These are phyloP conservation scores for Leucocoprinus birnbaumii DNA, from an alignment of 768 basidiomycete genomes.

Conservation along the genomic window DNA sequence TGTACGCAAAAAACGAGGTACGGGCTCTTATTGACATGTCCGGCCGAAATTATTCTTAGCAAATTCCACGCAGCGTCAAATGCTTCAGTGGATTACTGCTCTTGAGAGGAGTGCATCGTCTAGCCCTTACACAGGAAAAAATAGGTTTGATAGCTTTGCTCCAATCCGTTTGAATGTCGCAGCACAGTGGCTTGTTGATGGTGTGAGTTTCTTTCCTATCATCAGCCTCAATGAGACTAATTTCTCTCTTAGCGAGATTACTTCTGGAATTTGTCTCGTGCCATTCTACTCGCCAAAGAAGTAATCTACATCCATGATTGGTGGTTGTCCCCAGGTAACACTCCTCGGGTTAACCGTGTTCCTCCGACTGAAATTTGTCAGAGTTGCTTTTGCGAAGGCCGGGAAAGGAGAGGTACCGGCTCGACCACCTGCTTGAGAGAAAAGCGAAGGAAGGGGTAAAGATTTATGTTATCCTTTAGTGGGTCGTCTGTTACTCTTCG, in stretches of 20 bases:
- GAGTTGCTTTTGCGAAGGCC: slow-evolving; percentile 87
- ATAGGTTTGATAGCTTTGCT: slow-evolving; percentile 93
- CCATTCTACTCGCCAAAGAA: slow-evolving; percentile 85
- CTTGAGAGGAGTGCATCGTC: slow-evolving; percentile 75
- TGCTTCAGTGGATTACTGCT: slow-evolving; percentile 95
- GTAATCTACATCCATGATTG: slow-evolving; percentile 96
- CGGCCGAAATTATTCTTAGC: not conserved
- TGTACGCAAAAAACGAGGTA: slow-evolving; percentile 87
- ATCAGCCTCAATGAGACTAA: slow-evolving; percentile 6
- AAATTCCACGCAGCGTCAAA: slow-evolving; percentile 64
- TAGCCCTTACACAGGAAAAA: slow-evolving; percentile 74
- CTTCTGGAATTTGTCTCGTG: slow-evolving; percentile 94
- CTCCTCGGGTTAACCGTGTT: not conserved
- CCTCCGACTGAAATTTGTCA: slow-evolving; percentile 17
- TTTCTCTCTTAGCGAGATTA: slow-evolving; percentile 76
- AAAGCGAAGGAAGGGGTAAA: slow-evolving; percentile 97
- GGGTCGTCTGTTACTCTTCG: slow-evolving; percentile 22
- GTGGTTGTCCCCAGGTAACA: slow-evolving; percentile 89
- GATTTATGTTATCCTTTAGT: slow-evolving; percentile 95
- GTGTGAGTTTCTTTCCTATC: slow-evolving; percentile 48
- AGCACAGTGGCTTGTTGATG: slow-evolving; percentile 98
- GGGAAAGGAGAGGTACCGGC: slow-evolving; percentile 76
- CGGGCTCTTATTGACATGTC: slow-evolving; percentile 10
- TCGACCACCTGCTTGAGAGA: slow-evolving; percentile 81
- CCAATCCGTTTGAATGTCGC: slow-evolving; percentile 91